A percentile compares a stretch with the other conserved stretches of the same genome.
Evolutionary conservation across 768 basidiomycete species (phyloP).

Genomic region (Mrakia frigida): DNA sequence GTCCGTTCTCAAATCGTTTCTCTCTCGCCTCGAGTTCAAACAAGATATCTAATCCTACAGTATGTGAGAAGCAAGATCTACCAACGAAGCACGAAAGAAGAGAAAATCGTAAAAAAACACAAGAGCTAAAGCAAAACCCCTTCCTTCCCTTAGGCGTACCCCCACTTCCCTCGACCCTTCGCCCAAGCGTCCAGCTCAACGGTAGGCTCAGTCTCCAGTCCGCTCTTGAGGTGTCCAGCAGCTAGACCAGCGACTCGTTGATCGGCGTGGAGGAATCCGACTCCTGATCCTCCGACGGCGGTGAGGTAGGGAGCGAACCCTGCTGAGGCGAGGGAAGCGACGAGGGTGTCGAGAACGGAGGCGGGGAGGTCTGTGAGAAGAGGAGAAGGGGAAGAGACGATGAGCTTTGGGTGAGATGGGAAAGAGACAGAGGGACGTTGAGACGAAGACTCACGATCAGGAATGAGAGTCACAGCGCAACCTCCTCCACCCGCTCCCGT

Average conservation of each 20-base stretch:
- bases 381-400: neutral
- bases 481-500: slow-evolving; percentile 98
- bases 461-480: slow-evolving; percentile 92
- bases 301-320: slow-evolving; percentile 82
- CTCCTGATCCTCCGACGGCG: slow-evolving; percentile 84
- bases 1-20: too few relatives aligned
- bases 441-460: slow-evolving; percentile 77
- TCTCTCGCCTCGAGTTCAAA: too few relatives aligned
- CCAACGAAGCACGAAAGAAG: too few relatives aligned
- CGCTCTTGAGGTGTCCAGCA: slow-evolving; percentile 1
- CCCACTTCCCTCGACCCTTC: slow-evolving; percentile 6
- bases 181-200: slow-evolving; percentile 24
- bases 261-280: slow-evolving; percentile 56
- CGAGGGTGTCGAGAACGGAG: slow-evolving; percentile 56
- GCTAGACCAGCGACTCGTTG: neutral
- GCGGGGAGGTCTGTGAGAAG: slow-evolving; percentile 62
- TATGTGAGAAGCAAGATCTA: too few relatives aligned
- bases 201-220: neutral
- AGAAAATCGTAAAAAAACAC: too few relatives aligned
- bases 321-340: slow-evolving; percentile 55
- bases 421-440: neutral
- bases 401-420: neutral
- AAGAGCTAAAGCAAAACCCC: neutral
- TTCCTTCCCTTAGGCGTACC: neutral
- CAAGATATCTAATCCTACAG: too few relatives aligned